A percentile compares a stretch with the other conserved stretches of the same genome.
phyloP scores from a whole-genome alignment of 179 eudicot species.

The Drosera spatulata region DNA sequence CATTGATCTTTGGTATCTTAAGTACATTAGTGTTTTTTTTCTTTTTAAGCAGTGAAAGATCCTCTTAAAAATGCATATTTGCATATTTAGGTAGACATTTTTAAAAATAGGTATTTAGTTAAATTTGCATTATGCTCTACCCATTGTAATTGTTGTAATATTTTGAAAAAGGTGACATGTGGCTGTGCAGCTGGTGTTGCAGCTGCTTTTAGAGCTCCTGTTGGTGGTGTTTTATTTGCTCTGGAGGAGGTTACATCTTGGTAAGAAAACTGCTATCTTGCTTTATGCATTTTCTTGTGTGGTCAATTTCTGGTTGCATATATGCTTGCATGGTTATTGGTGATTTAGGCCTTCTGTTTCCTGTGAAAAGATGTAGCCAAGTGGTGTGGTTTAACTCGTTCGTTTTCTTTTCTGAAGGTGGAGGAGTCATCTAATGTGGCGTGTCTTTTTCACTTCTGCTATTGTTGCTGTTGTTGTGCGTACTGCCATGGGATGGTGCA shows the following conservation, averaged over 20 bases:
- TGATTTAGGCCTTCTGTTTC: not conserved
- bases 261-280: constrained; percentile 22
- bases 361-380: too few relatives aligned
- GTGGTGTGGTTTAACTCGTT: not conserved
- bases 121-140: not conserved
- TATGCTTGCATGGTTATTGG: not conserved
- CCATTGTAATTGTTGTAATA: constrained; percentile 14
- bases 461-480: constrained; percentile 99
- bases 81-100: too few relatives aligned
- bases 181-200: constrained; percentile 99
- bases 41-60: too few relatives aligned
- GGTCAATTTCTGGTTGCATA: not conserved
- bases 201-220: constrained; percentile 99
- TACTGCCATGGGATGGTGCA: constrained; percentile 97
- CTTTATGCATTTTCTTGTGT: not conserved
- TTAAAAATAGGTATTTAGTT: too few relatives aligned
- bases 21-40: too few relatives aligned
- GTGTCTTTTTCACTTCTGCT: constrained; percentile 99
- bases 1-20: too few relatives aligned
- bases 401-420: constrained; percentile 49
- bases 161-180: constrained; percentile 90
- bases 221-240: constrained; percentile 95
- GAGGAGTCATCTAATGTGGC: constrained; percentile 99
- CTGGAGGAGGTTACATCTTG: constrained; percentile 98
- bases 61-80: too few relatives aligned